A percentile compares a stretch with the other conserved stretches of the same genome.
Conservation (phyloP, 2,329 filamentous ascomycete genomes). For the Pochonia chlamydosporia region DNA sequence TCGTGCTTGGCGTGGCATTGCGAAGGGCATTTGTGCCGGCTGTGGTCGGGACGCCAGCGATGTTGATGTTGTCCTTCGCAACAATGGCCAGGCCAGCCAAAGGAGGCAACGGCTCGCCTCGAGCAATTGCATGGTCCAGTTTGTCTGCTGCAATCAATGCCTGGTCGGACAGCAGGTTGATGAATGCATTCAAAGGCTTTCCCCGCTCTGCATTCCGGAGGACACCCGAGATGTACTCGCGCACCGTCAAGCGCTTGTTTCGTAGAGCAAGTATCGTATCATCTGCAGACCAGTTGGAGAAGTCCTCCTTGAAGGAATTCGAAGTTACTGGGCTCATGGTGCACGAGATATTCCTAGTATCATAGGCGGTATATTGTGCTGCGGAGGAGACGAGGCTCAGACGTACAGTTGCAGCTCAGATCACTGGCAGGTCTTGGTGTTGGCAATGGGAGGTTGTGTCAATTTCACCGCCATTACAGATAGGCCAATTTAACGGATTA, state of each 20-base stretch:
- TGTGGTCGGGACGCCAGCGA: conserved; percentile 10
- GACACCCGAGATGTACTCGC: conserved; percentile 5
- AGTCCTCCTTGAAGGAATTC: neutral
- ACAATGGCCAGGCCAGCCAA: conserved; percentile 16
- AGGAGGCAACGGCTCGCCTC: conserved; percentile 10
- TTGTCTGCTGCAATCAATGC: conserved; percentile 3
- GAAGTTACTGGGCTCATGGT: neutral
- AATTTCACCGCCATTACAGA: no score
- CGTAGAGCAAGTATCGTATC: conserved; percentile 3
- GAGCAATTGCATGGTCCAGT: conserved; percentile 4
- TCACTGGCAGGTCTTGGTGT: no score
- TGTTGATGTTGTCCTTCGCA: conserved; percentile 16
- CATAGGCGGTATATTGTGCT: no score
- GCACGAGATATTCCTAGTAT: no score
- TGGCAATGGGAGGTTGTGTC: no score
- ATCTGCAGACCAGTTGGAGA: conserved; percentile 4
- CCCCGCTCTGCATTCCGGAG: neutral
- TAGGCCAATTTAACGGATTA: no score
- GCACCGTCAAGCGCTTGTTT: conserved; percentile 1
- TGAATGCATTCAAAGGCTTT: conserved; percentile 5
- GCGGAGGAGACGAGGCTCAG: no score
- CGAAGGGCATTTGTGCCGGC: conserved; percentile 11
- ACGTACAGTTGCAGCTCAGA: no score
- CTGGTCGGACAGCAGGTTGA: conserved; percentile 2
- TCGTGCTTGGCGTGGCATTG: conserved; percentile 5